A percentile compares a stretch with the other conserved stretches of the same genome.
phyloP scores from a whole-genome alignment of 2,329 filamentous ascomycete species.

The Cercospora sesami region DNA sequence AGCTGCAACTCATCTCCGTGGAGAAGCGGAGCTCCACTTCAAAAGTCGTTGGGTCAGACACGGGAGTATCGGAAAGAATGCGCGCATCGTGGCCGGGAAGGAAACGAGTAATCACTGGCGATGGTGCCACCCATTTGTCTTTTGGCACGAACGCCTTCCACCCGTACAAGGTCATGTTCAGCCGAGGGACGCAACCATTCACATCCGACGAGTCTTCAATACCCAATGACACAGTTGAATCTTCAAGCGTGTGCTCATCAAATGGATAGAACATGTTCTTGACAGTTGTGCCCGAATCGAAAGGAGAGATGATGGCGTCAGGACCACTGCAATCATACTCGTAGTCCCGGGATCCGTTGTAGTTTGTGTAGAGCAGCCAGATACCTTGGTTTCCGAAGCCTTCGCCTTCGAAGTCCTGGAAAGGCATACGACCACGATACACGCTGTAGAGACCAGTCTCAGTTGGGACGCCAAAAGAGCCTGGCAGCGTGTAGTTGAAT shows the following conservation, averaged over 20 bases:
- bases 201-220: constrained; percentile 49
- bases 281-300: constrained; percentile 55
- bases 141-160: constrained; percentile 62
- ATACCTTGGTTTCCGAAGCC: constrained; percentile 49
- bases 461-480: constrained; percentile 54
- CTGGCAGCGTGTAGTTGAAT: constrained; percentile 52
- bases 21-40: constrained; percentile 61
- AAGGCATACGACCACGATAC: constrained; percentile 52
- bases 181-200: constrained; percentile 57
- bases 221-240: constrained; percentile 49
- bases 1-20: constrained; percentile 61
- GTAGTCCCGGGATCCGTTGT: constrained; percentile 53
- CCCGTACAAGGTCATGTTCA: constrained; percentile 58
- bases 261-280: constrained; percentile 65
- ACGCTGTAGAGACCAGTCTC: constrained; percentile 64
- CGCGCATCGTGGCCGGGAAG: constrained; percentile 62
- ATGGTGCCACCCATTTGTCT: constrained; percentile 51
- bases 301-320: constrained; percentile 58
- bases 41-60: constrained; percentile 41
- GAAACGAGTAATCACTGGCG: constrained; percentile 61
- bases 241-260: constrained; percentile 55
- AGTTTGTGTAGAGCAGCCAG: constrained; percentile 56
- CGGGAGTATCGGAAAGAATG: constrained; percentile 50
- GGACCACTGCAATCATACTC: constrained; percentile 58
- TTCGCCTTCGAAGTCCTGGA: constrained; percentile 53